Base-by-base conservation (phyloP, 2,329 filamentous ascomycete species). In the Lachnellula subtilissima region DNA sequence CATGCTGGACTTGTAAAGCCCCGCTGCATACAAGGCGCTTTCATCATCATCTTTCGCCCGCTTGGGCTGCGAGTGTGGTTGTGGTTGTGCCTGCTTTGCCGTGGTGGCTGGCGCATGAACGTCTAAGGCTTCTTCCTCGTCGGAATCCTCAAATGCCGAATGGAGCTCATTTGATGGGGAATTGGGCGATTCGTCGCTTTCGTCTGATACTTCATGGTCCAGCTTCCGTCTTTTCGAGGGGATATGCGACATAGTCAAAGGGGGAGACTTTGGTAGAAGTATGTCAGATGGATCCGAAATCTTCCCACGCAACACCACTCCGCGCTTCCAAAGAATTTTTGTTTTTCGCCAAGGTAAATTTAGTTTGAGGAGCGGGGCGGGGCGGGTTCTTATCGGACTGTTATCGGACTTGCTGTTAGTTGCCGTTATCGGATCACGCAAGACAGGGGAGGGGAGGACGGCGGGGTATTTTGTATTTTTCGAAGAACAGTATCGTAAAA, bases 1-100 rank as follows among this genome's bases (percentile, higher is more conserved):
- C 55, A 86, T 73, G 67, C 78, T 85, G 45, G 83, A 85, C 66
- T 85, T 85, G 74, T 81, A 86, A n/a, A 79, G 19, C 15, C 67
- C 66, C 23, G 62, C 67, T 11, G 66, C 58, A 66, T 77, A 80
- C 25, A 74, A 69, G 51, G 73, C 73, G 50, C 67, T 62, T 54
- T 69, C 62, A 57, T 65, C 63, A 9, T 59, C 58, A 39, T 57
- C 46, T 49, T 63, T 62, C 23, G 60, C 42, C 40, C 62, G 61
- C 42, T 59, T 66, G 11, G 54, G 14, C 46, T 49, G 59, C 22
- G 52, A 5, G 36, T 57, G 54, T 25, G 52, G 45, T 17, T 46
- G 51, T 22, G 52, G 6, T 42, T 57, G 54, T 35, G 52, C 45
- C 19, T 46, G 51, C 25, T 58, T 56, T 32, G 49, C 40, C 28